Percentiles rank a stretch among this genome's conserved stretches.
Conservation (phyloP, 345 rosid genomes). For the Luvunga scandens region DNA sequence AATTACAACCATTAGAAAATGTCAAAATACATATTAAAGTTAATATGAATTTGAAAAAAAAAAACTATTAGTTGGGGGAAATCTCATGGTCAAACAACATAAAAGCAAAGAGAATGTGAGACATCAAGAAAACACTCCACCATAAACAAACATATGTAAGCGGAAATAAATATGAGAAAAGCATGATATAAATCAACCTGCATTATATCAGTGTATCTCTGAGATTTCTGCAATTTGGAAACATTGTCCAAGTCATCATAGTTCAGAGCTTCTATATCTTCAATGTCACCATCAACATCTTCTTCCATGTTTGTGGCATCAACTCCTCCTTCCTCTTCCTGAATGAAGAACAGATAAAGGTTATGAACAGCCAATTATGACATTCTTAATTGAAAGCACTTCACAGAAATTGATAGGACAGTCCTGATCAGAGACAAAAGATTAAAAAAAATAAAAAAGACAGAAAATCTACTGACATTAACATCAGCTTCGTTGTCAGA, state of each 20-base stretch:
- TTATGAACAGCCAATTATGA: not conserved
- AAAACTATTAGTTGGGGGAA: not conserved
- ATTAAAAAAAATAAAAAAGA: not conserved
- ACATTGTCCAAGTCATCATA: constrained; percentile 84
- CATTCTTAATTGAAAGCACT: not conserved
- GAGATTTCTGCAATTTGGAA: constrained; percentile 78
- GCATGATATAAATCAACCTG: constrained; percentile 41
- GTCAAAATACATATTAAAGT: not conserved
- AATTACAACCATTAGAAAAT: not conserved
- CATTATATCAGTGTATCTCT: constrained; percentile 77
- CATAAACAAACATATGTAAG: not conserved
- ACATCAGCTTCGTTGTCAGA: constrained; percentile 86
- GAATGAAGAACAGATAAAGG: not conserved
- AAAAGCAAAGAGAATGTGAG: not conserved
- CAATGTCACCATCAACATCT: constrained; percentile 76
- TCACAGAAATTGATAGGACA: not conserved
- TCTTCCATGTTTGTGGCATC: constrained; percentile 70
- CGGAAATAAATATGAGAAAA: not conserved
- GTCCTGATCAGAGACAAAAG: not conserved
- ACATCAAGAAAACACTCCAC: not conserved
- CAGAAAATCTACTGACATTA: constrained; percentile 34
- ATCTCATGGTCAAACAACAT: not conserved
- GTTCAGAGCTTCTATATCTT: constrained; percentile 71
- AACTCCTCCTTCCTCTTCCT: constrained; percentile 66
- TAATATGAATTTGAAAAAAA: not conserved